These are phyloP conservation scores for Rhodotorula mucilaginosa DNA, from an alignment of 1,284 basidiomycete genomes.

Conservation along the genomic window DNA sequence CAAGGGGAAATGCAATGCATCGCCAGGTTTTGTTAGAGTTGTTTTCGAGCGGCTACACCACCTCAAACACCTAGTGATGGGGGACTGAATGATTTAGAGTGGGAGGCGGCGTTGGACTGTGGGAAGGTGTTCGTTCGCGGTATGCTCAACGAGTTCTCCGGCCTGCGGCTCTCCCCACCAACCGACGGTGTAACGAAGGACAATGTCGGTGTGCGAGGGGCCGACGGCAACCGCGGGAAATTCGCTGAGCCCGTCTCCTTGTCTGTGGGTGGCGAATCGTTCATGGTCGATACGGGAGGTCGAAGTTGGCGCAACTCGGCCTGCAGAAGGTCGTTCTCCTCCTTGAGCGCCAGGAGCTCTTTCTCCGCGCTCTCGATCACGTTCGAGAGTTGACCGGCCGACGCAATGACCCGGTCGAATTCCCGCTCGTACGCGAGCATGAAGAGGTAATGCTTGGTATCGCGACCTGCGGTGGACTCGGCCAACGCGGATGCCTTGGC, in stretches of 20 bases:
- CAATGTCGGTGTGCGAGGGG: neutral
- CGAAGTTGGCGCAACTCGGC: neutral
- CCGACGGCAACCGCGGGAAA: neutral
- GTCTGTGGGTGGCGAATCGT: too few species aligned
- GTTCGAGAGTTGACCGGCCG: conserved; percentile 18
- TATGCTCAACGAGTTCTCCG: too few species aligned
- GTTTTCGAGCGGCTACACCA: neutral
- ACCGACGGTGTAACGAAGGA: neutral
- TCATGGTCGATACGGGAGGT: too few species aligned
- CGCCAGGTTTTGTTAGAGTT: neutral
- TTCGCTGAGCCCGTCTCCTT: too few species aligned
- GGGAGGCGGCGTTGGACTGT: too few species aligned
- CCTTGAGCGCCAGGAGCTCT: neutral
- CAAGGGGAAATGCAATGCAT: neutral
- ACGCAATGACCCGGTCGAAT: conserved; percentile 28
- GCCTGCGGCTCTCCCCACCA: too few species aligned
- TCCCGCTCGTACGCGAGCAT: conserved; percentile 32
- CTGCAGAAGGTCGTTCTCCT: neutral
- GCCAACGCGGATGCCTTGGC: conserved; percentile 8
- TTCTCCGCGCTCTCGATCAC: conserved; percentile 2
- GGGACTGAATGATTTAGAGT: neutral
- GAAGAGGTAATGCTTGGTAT: conserved; percentile 33
- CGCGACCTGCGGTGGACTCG: conserved; percentile 5
- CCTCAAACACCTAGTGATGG: neutral
- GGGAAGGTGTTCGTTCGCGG: too few species aligned